A percentile compares a stretch with the other conserved stretches of the same genome.
These are phyloP conservation scores for Hygrophorus pudorinus DNA, from an alignment of 768 basidiomycete species.

Conservation along the genomic window DNA sequence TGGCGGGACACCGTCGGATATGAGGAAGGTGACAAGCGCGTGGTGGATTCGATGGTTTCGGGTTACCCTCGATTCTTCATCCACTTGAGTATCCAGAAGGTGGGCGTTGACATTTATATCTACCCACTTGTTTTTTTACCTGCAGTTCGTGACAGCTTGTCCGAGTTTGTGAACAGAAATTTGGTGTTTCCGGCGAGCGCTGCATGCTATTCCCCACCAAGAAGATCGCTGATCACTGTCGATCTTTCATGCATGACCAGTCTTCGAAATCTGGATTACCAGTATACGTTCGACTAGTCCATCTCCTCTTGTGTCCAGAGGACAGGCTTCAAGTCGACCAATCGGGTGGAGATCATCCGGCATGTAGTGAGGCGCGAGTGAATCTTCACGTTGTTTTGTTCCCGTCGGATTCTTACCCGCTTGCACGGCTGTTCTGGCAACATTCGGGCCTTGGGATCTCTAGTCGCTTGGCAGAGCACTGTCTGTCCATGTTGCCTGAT, in stretches of 20 bases:
- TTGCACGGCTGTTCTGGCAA: constrained; percentile 94
- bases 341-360: too few species aligned
- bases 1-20: constrained; percentile 91
- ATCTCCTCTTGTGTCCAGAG: constrained; percentile 63
- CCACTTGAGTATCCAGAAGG: constrained; percentile 76
- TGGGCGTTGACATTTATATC: constrained; percentile 23
- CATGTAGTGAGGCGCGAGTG: too few species aligned
- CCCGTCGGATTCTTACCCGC: constrained; percentile 41
- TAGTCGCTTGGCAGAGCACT: constrained; percentile 77
- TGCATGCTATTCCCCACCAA: constrained; percentile 77
- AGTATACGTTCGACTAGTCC: constrained; percentile 46
- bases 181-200: constrained; percentile 57
- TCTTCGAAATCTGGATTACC: constrained; percentile 32
- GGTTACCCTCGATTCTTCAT: constrained; percentile 97
- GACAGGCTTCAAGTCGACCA: too few species aligned
- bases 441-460: constrained; percentile 88
- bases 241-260: constrained; percentile 55
- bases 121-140: not conserved
- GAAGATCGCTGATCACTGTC: constrained; percentile 62
- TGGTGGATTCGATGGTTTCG: constrained; percentile 69
- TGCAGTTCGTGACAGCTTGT: constrained; percentile 49
- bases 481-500: constrained; percentile 60
- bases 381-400: constrained; percentile 82
- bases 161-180: constrained; percentile 64
- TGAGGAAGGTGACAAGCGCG: constrained; percentile 78